Conservation (phyloP, 345 rosid species). For the Eucalyptus curtisii region DNA sequence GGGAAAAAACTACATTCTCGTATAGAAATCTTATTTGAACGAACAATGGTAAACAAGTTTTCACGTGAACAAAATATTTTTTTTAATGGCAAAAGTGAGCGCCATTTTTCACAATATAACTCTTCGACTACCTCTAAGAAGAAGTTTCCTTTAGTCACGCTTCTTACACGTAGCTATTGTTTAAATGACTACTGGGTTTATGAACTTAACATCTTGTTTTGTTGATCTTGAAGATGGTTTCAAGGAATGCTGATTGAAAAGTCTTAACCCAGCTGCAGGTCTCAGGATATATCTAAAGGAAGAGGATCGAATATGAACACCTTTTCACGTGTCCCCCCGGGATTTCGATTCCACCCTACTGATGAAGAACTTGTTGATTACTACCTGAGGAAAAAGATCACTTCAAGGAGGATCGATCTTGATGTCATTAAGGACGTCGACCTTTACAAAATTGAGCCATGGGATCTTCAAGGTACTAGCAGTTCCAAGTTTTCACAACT, state of each 20-base stretch:
- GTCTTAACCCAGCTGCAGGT: background rate
- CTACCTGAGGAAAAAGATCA: slow-evolving; percentile 57
- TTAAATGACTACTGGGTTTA: background rate
- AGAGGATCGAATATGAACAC: slow-evolving; percentile 21
- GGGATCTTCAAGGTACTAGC: slow-evolving; percentile 66
- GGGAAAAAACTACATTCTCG: background rate
- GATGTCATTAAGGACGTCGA: slow-evolving; percentile 74
- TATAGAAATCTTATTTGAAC: background rate
- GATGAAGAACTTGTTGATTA: slow-evolving; percentile 77
- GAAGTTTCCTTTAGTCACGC: background rate
- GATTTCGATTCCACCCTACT: slow-evolving; percentile 74
- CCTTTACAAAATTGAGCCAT: slow-evolving; percentile 75
- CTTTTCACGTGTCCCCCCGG: slow-evolving; percentile 53
- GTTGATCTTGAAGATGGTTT: background rate
- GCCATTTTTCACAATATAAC: background rate
- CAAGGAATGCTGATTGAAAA: background rate
- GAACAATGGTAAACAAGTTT: background rate
- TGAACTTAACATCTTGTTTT: background rate
- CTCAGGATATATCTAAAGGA: background rate
- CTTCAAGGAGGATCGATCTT: slow-evolving; percentile 48
- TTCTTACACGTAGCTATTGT: background rate
- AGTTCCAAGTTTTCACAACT: background rate
- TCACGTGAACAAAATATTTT: background rate
- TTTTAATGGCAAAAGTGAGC: background rate
- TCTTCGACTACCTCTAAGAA: background rate